Evolutionary conservation across 352 stramenopile species (phyloP).

Genomic region (Phytophthora boehmeriae): DNA sequence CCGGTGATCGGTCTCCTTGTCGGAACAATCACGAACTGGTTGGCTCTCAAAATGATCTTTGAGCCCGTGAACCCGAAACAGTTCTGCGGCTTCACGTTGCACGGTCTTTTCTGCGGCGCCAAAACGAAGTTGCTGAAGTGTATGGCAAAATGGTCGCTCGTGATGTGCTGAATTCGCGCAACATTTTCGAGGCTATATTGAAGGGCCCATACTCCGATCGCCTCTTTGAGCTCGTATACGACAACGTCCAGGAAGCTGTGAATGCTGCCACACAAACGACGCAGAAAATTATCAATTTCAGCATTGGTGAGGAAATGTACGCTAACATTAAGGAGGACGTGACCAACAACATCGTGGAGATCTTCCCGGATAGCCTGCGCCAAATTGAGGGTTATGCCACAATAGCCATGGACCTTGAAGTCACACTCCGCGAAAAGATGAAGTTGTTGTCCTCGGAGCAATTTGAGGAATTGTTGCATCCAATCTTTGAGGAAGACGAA

Average conservation of each 20-base stretch:
- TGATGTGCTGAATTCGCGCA: slow-evolving; percentile 88
- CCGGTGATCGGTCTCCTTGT: slow-evolving; percentile 95
- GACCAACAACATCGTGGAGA: slow-evolving; percentile 87
- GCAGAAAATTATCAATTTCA: slow-evolving; percentile 87
- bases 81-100: slow-evolving; percentile 91
- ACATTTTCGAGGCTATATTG: slow-evolving; percentile 91
- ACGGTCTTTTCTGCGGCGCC: slow-evolving; percentile 95
- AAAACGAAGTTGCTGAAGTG: slow-evolving; percentile 90
- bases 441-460: slow-evolving; percentile 83
- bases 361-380: slow-evolving; percentile 87
- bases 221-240: slow-evolving; percentile 88
- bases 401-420: slow-evolving; percentile 90
- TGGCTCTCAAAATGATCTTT: slow-evolving; percentile 95
- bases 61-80: slow-evolving; percentile 87
- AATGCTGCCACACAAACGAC: slow-evolving; percentile 77
- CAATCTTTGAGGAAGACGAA: slow-evolving; percentile 99
- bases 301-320: slow-evolving; percentile 84
- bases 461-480: slow-evolving; percentile 97
- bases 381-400: slow-evolving; percentile 95
- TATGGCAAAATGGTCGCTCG: slow-evolving; percentile 87
- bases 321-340: slow-evolving; percentile 89
- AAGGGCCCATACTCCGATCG: slow-evolving; percentile 88
- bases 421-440: slow-evolving; percentile 94
- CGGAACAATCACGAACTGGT: slow-evolving; percentile 97
- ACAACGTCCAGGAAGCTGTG: slow-evolving; percentile 88